Evolutionary conservation across 75 land plant genomes (phyloP).

Genomic region (Adiantum capillusveneris): DNA sequence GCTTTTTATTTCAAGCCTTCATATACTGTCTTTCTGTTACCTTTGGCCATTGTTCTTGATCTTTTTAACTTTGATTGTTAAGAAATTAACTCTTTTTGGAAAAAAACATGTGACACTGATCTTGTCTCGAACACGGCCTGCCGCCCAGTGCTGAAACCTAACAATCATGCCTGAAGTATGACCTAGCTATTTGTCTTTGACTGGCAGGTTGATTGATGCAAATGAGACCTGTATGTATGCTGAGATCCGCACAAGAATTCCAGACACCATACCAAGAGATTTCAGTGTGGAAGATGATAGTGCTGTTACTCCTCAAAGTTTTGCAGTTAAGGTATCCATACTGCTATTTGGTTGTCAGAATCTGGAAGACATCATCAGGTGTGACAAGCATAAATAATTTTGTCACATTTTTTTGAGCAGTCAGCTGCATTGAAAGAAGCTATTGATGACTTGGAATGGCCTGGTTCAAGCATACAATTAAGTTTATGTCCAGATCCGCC

Average conservation of each 20-base stretch:
- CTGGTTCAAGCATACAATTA: constrained; percentile 77
- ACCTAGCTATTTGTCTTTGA: not conserved
- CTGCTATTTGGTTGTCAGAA: not conserved
- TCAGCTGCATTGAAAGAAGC: constrained; percentile 86
- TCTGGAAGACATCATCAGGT: not conserved
- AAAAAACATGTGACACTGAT: not conserved
- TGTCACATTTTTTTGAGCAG: constrained; percentile 19
- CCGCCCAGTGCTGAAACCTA: too few relatives aligned
- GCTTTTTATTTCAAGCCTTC: too few relatives aligned
- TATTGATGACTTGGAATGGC: constrained; percentile 95
- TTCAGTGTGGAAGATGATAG: constrained; percentile 65
- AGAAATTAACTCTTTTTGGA: not conserved
- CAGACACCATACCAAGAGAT: constrained; percentile 84
- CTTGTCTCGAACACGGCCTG: not conserved
- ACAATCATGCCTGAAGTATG: not conserved
- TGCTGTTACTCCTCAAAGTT: constrained; percentile 45
- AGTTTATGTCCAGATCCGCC: constrained; percentile 63
- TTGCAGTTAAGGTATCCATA: constrained; percentile 69
- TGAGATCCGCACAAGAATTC: constrained; percentile 88
- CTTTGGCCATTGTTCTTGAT: not conserved
- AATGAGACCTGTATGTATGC: constrained; percentile 73
- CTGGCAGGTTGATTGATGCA: constrained; percentile 61
- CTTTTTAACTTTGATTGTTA: not conserved
- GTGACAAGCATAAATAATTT: too few relatives aligned
- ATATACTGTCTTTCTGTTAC: too few relatives aligned